Evolutionary conservation across 306 rosid genomes (phyloP).

Genomic region (Senna siamea): DNA sequence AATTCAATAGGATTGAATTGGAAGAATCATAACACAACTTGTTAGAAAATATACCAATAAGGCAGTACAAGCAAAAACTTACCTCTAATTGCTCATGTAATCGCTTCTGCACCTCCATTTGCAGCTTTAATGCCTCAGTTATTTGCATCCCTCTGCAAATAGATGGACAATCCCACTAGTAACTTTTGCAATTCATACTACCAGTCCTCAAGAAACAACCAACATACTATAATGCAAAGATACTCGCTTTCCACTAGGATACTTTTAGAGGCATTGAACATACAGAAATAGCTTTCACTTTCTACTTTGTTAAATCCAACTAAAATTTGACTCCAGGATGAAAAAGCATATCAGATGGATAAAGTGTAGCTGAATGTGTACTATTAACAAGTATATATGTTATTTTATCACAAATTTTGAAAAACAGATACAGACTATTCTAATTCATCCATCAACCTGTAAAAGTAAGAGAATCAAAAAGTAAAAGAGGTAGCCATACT

Average conservation of each 20-base stretch:
- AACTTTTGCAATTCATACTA: slow-evolving; percentile 16
- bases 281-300: not conserved
- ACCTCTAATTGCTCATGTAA: slow-evolving; percentile 98
- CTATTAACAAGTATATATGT: not conserved
- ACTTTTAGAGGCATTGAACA: slow-evolving; percentile 22
- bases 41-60: slow-evolving; percentile 23
- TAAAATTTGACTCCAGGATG: slow-evolving; percentile 21
- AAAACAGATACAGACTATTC: not conserved
- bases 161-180: slow-evolving; percentile 22
- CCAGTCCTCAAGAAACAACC: slow-evolving; percentile 22
- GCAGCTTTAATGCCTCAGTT: slow-evolving; percentile 96
- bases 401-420: slow-evolving; percentile 15
- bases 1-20: slow-evolving; percentile 19
- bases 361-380: slow-evolving; percentile 12
- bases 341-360: not conserved
- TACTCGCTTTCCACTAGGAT: not conserved
- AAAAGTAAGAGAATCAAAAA: slow-evolving; percentile 27
- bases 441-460: slow-evolving; percentile 25
- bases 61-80: slow-evolving; percentile 41
- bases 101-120: slow-evolving; percentile 99
- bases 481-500: slow-evolving; percentile 49
- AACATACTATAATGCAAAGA: slow-evolving; percentile 19
- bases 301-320: not conserved
- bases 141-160: slow-evolving; percentile 90
- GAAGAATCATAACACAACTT: not conserved